phyloP scores from a whole-genome alignment of 192 early-diverging fungal genomes.

The Tieghemiomyces parasiticus region DNA sequence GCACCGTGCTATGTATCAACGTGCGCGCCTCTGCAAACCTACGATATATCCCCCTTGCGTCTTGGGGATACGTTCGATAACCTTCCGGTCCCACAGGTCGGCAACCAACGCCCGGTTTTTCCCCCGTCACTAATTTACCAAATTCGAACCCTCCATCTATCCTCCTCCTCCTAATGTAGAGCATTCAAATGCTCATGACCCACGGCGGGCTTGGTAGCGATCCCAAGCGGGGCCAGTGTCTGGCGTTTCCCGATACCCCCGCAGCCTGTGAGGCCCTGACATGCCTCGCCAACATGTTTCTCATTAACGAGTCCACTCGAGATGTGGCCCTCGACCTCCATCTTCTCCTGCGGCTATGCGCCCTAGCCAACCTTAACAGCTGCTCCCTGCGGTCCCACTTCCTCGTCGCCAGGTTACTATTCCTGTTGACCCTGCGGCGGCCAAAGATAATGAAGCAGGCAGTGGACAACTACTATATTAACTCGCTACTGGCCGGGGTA shows the following conservation, averaged over 20 bases:
- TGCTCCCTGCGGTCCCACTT: constrained; percentile 1
- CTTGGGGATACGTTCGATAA: too few relatives aligned
- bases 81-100: too few relatives aligned
- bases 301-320: not conserved
- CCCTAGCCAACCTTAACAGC: not conserved
- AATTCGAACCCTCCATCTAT: too few relatives aligned
- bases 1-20: not conserved
- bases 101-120: too few relatives aligned
- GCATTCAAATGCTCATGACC: constrained; percentile 7
- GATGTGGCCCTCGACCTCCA: not conserved
- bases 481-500: too few relatives aligned
- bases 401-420: not conserved
- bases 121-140: too few relatives aligned
- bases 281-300: constrained; percentile 10
- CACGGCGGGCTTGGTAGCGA: constrained; percentile 1
- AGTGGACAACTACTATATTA: not conserved
- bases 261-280: constrained; percentile 6
- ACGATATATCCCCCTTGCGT: too few relatives aligned
- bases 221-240: not conserved
- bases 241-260: not conserved
- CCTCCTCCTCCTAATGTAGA: too few relatives aligned
- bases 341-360: not conserved
- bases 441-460: not conserved
- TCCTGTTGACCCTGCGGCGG: constrained; percentile 3
- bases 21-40: too few relatives aligned